Conservation (phyloP, 2,329 filamentous ascomycete species). For the Cladosporium sp. region DNA sequence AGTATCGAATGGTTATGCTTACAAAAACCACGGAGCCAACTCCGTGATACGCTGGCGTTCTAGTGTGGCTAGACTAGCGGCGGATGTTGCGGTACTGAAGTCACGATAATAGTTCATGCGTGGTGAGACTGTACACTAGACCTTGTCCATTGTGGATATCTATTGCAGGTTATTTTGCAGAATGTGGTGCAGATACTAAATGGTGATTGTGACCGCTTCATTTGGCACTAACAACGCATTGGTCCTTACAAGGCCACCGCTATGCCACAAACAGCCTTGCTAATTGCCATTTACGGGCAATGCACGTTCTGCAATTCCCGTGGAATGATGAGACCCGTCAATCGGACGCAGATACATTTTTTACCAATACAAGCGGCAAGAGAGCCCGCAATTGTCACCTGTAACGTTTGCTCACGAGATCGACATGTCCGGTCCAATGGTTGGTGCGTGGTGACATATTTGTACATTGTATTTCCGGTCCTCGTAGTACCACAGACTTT, state of each 20-base stretch:
- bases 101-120: neutral
- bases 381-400: neutral
- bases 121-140: neutral
- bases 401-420: neutral
- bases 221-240: too few relatives aligned
- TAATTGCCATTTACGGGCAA: neutral
- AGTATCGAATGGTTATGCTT: neutral
- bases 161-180: neutral
- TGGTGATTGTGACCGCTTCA: too few relatives aligned
- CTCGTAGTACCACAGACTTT: neutral
- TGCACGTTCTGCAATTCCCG: neutral
- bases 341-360: too few relatives aligned
- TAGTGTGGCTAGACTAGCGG: neutral
- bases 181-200: too few relatives aligned
- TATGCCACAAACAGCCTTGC: too few relatives aligned
- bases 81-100: neutral
- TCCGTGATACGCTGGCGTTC: neutral
- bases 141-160: neutral
- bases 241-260: too few relatives aligned
- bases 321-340: too few relatives aligned
- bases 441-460: neutral
- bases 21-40: neutral
- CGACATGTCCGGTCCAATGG: neutral
- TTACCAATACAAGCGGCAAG: neutral
- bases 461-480: neutral